Evolutionary conservation across 1,284 basidiomycete genomes (phyloP), one percentile per base, ranked within the genome.

Genomic region (Microbotryum scabiosae): DNA sequence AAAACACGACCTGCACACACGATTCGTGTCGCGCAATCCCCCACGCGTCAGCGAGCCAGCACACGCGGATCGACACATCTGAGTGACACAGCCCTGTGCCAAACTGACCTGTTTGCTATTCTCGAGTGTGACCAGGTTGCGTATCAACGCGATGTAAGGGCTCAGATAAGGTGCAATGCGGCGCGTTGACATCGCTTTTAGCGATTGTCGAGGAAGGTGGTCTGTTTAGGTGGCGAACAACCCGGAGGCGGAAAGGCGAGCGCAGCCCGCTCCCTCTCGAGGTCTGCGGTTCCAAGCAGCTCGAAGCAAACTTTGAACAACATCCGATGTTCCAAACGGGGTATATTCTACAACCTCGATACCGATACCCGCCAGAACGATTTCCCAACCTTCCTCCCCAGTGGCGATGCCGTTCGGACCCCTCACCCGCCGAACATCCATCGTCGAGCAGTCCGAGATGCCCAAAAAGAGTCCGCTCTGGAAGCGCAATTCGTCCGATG

Each of bases 41-140:
- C 21, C 32, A 45, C 9, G 8, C 16, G 57, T 25, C 32, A 50
- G 49, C 30, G 21, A 23, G 20, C 12, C 36, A 8, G 32, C 16
- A 25, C 4, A 44, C 7, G 48, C 5, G n/a, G 49, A 25, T 21
- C 4, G 28, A 8, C n/a, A 26, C 26, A n/a, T 5, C 18, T 26
- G 32, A 23, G 25, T 18, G 51, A 43, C 28, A 25, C 41, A 3
- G 18, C 36, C 6, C 32, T 23, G 6, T 23, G 6, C 21, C 14
- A 20, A 32, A 58, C 66, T 54, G 21, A 64, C 66, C 47, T 51
- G 66, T 53, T 68, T 68, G 16, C 60, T 60, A 48, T 63, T 58
- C 25, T 68, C 62, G 14, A 68, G 25, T 16, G 66, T 68, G n/a
- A 62, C 21, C 18, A 53, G 10, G 23, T 41, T 25, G 18, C 55